Evolutionary conservation across 805 yeast species (phyloP), one percentile per base, ranked within the genome.

Genomic region (Cyberlindnera americana): DNA sequence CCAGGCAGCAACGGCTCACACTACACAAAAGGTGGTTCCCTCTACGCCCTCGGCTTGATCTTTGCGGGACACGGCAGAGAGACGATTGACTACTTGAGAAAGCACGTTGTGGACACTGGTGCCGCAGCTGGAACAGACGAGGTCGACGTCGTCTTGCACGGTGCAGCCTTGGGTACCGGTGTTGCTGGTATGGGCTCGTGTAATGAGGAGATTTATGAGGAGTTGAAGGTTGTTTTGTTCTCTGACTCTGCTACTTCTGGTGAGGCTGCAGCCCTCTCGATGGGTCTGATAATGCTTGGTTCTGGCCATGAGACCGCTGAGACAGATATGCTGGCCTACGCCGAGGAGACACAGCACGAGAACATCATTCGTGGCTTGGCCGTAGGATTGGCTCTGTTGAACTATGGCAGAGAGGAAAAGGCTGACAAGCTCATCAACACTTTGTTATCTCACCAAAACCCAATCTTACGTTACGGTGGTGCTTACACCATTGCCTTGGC

Each of bases 31-130:
- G 99, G 98, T 65, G 99, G 99, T 32, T 84, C 96, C 3, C 71
- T 91, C 43, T 93, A 81, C 61, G 99, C 95, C 25, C 72, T 93
- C 31, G 99, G 98, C 26, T 77, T 93, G 51, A 81, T 93, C 22
- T 91, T 84, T 67, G 96, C 98, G 17, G 98, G 99, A 24, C 96
- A 89, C 57, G 98, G 98, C 37, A 76, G 83, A 52, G 95, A 89
- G 56, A 81, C 82, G 31, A 80, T 86, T 35, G 89, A 80, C 34
- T 88, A 82, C 60, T 73, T 93, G 56, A 79, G 86, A 59, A 70
- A 73, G 51, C 82, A 82, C 47, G 69, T 89, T 40, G 81, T 78
- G 41, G 86, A 81, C 41, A 69, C 73, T 44, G 81, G 82, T 29
- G 65, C 72, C 17, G 62, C 72, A 23, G 84, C 86, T 18, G 83